Conservation (phyloP, 805 yeast genomes). For the Wickerhamomyces strasburgensis region DNA sequence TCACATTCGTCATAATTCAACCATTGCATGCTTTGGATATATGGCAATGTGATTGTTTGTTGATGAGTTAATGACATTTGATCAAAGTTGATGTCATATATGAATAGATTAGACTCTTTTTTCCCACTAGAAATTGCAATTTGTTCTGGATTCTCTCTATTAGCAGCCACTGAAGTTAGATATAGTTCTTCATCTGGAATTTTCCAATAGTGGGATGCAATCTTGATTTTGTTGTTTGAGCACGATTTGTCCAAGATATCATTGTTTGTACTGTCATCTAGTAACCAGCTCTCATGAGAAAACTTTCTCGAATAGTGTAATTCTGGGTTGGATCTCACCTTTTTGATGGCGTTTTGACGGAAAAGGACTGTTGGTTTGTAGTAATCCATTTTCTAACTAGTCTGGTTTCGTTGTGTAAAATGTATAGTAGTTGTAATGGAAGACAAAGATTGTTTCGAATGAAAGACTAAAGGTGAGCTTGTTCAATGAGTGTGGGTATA, state of each 20-base stretch:
- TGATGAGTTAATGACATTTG: constrained; percentile 46
- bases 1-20: constrained; percentile 34
- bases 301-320: constrained; percentile 5
- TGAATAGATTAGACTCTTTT: constrained; percentile 40
- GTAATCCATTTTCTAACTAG: too few relatives aligned
- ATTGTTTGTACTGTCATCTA: constrained; percentile 22
- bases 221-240: constrained; percentile 33
- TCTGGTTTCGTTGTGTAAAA: neutral
- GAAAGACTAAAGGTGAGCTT: too few relatives aligned
- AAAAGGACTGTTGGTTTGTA: constrained; percentile 23
- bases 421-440: too few relatives aligned
- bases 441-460: too few relatives aligned
- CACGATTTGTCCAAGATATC: constrained; percentile 38
- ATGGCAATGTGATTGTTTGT: constrained; percentile 54
- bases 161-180: constrained; percentile 40
- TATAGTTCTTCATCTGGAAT: constrained; percentile 32
- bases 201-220: constrained; percentile 26
- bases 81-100: constrained; percentile 41
- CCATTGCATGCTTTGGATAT: constrained; percentile 52
- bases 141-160: constrained; percentile 25
- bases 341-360: constrained; percentile 26
- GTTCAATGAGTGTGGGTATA: too few relatives aligned
- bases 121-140: constrained; percentile 52
- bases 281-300: constrained; percentile 21
- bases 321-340: constrained; percentile 14